Conservation (phyloP, 129 eudicot species). For the Pulicaria dysenterica region DNA sequence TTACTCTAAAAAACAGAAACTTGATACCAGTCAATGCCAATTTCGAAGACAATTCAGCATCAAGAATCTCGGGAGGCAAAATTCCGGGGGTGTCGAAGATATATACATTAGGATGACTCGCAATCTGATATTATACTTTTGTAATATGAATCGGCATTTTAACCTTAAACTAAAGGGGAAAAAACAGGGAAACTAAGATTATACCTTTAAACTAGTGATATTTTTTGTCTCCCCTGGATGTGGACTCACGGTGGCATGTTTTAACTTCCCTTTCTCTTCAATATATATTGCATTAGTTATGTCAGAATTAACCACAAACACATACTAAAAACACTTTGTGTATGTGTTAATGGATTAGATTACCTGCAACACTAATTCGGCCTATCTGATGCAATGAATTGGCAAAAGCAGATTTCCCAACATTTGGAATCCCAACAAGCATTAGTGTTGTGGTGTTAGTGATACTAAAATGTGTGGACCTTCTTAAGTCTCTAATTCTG, state of each 20-base stretch:
- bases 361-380: slow-evolving; percentile 80
- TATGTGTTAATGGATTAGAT: not conserved
- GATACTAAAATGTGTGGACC: slow-evolving; percentile 36
- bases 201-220: slow-evolving; percentile 79
- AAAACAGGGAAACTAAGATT: slow-evolving; percentile 6
- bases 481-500: slow-evolving; percentile 61
- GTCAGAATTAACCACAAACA: slow-evolving; percentile 20
- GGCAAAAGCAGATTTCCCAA: slow-evolving; percentile 88
- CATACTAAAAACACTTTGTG: not conserved
- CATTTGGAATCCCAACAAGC: slow-evolving; percentile 89
- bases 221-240: slow-evolving; percentile 77
- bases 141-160: not conserved
- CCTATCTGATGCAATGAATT: slow-evolving; percentile 86
- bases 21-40: slow-evolving; percentile 72
- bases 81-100: slow-evolving; percentile 87
- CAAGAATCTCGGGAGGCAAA: slow-evolving; percentile 68
- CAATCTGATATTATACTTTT: slow-evolving; percentile 54
- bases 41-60: slow-evolving; percentile 59
- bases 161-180: not conserved
- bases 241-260: slow-evolving; percentile 72
- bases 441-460: slow-evolving; percentile 59
- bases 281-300: slow-evolving; percentile 11
- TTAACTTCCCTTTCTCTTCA: slow-evolving; percentile 83
- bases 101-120: slow-evolving; percentile 82
- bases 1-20: no score